Base-by-base conservation (phyloP, 2,329 filamentous ascomycete genomes). In the Hansfordia pulvinata region DNA sequence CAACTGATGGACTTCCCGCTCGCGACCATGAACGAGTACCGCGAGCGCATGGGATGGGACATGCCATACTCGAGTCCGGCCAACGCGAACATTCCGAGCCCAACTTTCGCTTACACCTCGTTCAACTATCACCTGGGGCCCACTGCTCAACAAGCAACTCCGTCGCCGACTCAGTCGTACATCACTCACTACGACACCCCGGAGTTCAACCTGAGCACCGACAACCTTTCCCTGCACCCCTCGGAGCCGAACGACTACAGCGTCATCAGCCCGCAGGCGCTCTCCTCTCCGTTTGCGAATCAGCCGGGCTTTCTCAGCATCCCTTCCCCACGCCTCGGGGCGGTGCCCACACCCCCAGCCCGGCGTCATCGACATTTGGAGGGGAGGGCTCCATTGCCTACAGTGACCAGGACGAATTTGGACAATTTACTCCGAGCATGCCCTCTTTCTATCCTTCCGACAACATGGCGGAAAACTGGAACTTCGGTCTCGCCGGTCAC, bases 1-100 rank as follows among this genome's bases (percentile, higher is more conserved):
- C 57, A 61, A 5, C 60, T 85, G 22, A 80, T 84, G 72, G 72
- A 80, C 39, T 75, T 76, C 34, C 77, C 80, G 11, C 72, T 79
- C 29, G 67, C 80, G 38, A 71, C 73, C 24, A 71, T 81, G 29
- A 58, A 61, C 30, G 70, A 75, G 40, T 84, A 85, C 52, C 72
- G 76, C 39, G 61, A 58, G 19, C 69, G 75, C 37, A 74, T 82
- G 60, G 73, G 76, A 25, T 81, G 73, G 73, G 49, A 61, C 23
- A 63, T 71, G 33, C 70, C 71, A 8, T n/a, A n/a, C n/a, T n/a
- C n/a, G n/a, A n/a, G n/a, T n/a, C n/a, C n/a, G n/a, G n/a, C n/a
- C n/a, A n/a, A n/a, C n/a, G n/a, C n/a, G n/a, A n/a, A n/a, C n/a
- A n/a, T n/a, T n/a, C n/a, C n/a, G n/a, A n/a, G n/a, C n/a, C n/a